Evolutionary conservation across 2,329 filamentous ascomycete genomes (phyloP), one percentile per base, ranked within the genome.

Genomic region (Talaromyces sp.): DNA sequence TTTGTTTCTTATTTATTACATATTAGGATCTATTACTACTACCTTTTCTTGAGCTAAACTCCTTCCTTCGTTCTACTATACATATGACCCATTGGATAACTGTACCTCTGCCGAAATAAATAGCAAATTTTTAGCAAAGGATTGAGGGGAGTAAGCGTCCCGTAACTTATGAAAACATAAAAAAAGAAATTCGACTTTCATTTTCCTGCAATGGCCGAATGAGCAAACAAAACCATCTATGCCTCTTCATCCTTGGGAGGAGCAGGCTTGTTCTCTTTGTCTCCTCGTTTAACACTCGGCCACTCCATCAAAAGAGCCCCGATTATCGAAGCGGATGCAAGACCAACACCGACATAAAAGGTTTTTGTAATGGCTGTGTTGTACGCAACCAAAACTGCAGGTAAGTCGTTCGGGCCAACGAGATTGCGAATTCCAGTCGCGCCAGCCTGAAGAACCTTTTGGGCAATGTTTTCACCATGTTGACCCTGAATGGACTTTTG

Each of bases 401-500:
- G 22, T 22, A 63, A 27, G n/a, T 54, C 32, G 28, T 42, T 33
- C 17, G 51, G 3, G 13, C 10, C 52, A 44, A 61, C 47, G 19
- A 60, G 19, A 39, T 47, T 55, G 39, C 51, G 62, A 28, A 63
- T 57, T 6, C 55, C 62, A 4, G 77, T 79, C 2, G 77, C 77
- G 5, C 77, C 77, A 3, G 70, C 67, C 4, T 69, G 62, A 13
- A 75, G 57, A 0, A 79, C 66, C 11, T 66, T 11, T 47, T 67
- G 0, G 60, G 61, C 2, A 69, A 68, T 59, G 74, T 62, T 7
- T 72, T 55, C 1, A 60, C 65, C 0, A 73, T 63, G 30, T 27
- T 58, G 27, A 11, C 57, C 58, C 4, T 39, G 73, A 0, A 71
- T 68, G 52, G 68, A 58, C 3, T 52, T 44, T 1, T 44, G 51